Base-by-base conservation (phyloP, 2,329 filamentous ascomycete genomes). In the Trichophyton verrucosum region DNA sequence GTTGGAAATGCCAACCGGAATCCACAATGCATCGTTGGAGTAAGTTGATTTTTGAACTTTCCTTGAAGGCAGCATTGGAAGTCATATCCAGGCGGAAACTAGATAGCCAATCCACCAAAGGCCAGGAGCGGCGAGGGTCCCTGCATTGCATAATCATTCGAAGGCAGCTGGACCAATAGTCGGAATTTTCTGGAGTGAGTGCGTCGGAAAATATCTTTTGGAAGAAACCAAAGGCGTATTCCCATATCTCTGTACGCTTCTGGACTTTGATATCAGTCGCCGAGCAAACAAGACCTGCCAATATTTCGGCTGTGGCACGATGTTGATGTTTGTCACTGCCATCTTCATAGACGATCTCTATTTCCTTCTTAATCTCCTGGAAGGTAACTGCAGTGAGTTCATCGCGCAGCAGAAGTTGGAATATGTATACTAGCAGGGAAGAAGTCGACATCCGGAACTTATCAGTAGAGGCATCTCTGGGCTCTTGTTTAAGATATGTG, bases 261-360 rank as follows among this genome's bases (percentile, higher is more conserved):
- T 89, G 84, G 3, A 85, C 77, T 4, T 86, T 85, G 30, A 90
- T 85, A 66, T 96, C 91, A 57, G 86, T 82, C 15, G 90, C 89
- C 40, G 89, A 89, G 15, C 86, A 85, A 27, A 99, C 79, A 68
- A 99, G 75, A 3, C 89, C 91, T 13, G 89, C 91, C 57, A 99
- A 78, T 61, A 99, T 96, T 74, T 99, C 94, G 0, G 94, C 84
- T 1, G 94, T 96, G 15, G 94, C 94, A 59, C 94, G 88, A 72
- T 99, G 94, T 72, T 99, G 92, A 72, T 99, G 94, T 74, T 96
- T 96, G 72, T 99, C 94, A 68, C 86, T 94, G 8, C 95, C 94
- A 72, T 99, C 92, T 13, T 86, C 92, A 69, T 90, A 97, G 0
- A 95, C 85, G 1, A 84, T 82, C 62, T 82, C 78, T 3, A 88